phyloP scores from a whole-genome alignment of 768 basidiomycete genomes.

The Leccinum rimulosum region DNA sequence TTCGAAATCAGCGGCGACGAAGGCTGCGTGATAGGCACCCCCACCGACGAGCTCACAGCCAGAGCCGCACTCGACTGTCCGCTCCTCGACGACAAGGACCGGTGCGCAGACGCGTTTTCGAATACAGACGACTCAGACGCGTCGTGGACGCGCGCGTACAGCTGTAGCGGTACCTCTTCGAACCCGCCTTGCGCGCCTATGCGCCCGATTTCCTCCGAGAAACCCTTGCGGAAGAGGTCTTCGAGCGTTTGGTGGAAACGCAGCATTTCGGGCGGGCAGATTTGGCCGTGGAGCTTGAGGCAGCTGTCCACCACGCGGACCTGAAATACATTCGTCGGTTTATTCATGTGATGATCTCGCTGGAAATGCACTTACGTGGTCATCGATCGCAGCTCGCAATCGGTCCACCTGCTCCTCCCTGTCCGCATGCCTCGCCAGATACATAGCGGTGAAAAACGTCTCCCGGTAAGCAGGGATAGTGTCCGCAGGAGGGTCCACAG shows the following conservation, averaged over 20 bases:
- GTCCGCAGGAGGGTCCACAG: slow-evolving; percentile 78
- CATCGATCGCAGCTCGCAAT: slow-evolving; percentile 72
- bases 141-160: slow-evolving; percentile 43
- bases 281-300: slow-evolving; percentile 74
- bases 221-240: slow-evolving; percentile 82
- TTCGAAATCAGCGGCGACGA: slow-evolving; percentile 33
- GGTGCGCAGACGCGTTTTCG: slow-evolving; percentile 45
- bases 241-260: slow-evolving; percentile 90
- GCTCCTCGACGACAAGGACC: slow-evolving; percentile 48
- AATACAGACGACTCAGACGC: slow-evolving; percentile 40
- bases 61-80: slow-evolving; percentile 41
- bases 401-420: slow-evolving; percentile 69
- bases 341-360: background rate
- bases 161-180: slow-evolving; percentile 43
- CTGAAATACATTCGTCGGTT: slow-evolving; percentile 35
- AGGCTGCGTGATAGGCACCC: slow-evolving; percentile 42
- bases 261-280: slow-evolving; percentile 87
- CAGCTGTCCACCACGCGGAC: slow-evolving; percentile 81
- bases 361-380: slow-evolving; percentile 53
- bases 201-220: slow-evolving; percentile 76
- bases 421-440: slow-evolving; percentile 65
- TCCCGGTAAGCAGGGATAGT: slow-evolving; percentile 76
- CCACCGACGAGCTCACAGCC: slow-evolving; percentile 44
- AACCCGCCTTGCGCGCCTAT: slow-evolving; percentile 58
- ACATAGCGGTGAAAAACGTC: slow-evolving; percentile 71